Percentiles rank a stretch among this genome's conserved stretches.
Conservation (phyloP, 2,329 filamentous ascomycete genomes). For the Blastomyces gilchristii region DNA sequence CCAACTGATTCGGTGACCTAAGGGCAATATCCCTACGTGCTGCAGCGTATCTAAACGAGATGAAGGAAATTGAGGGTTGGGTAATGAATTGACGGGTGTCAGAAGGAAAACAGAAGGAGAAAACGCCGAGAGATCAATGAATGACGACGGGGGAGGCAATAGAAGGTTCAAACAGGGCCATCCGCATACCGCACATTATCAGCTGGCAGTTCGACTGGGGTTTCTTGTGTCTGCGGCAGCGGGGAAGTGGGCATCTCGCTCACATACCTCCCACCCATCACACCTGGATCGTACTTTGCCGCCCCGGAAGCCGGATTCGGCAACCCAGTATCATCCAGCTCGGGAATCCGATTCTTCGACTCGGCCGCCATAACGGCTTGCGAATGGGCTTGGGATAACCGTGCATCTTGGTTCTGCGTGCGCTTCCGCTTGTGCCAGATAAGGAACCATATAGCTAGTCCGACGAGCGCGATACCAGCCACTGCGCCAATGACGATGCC, state of each 20-base stretch:
- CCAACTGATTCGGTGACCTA: no score
- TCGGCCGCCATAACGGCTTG: background rate
- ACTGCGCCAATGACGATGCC: constrained; percentile 10
- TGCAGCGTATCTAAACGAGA: no score
- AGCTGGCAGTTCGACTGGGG: background rate
- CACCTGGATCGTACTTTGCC: background rate
- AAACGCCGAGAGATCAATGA: no score
- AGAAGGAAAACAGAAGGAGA: background rate
- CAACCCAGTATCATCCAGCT: background rate
- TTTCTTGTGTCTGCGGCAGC: background rate
- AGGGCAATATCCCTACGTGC: no score
- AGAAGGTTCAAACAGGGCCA: background rate
- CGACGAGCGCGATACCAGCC: background rate
- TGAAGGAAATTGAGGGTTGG: no score
- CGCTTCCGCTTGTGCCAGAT: constrained; percentile 7
- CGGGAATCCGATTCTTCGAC: background rate
- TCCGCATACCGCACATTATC: background rate
- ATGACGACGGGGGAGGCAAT: background rate
- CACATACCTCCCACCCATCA: background rate
- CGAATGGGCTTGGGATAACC: background rate
- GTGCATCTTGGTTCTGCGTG: background rate
- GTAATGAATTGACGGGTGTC: no score
- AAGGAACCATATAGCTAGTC: constrained; percentile 1
- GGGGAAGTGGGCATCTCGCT: background rate
- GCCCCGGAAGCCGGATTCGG: background rate